Conservation (phyloP, 192 early-diverging fungal species). For the Spizellomyces sp. region DNA sequence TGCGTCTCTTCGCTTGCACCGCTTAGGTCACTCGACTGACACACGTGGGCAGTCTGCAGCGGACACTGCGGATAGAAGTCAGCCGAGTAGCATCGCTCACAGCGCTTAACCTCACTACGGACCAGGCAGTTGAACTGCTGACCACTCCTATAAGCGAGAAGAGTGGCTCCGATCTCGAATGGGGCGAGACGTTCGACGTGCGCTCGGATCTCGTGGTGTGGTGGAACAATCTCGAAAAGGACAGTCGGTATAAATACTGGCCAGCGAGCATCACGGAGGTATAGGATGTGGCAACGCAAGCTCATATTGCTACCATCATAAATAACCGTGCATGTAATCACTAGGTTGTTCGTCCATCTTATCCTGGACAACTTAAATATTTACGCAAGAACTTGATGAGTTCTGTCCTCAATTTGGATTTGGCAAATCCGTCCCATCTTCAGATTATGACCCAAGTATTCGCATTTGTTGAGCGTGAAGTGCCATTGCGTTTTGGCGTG, state of each 20-base stretch:
- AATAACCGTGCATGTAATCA: not conserved
- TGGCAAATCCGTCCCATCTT: conserved; percentile 61
- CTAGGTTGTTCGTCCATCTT: conserved; percentile 62
- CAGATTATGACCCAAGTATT: conserved; percentile 63
- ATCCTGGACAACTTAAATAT: conserved; percentile 72
- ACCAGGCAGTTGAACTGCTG: conserved; percentile 36
- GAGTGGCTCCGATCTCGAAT: conserved; percentile 36
- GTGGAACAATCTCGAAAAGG: conserved; percentile 92
- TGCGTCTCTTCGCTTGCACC: conserved; percentile 11
- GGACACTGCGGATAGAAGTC: conserved; percentile 31
- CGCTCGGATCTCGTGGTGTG: conserved; percentile 76
- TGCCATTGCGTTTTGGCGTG: conserved; percentile 88
- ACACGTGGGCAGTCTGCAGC: conserved; percentile 22
- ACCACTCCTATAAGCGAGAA: conserved; percentile 26
- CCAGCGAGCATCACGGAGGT: conserved; percentile 54
- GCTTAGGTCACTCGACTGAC: not conserved
- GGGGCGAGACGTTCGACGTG: conserved; percentile 75
- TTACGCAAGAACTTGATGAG: conserved; percentile 80
- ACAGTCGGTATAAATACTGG: conserved; percentile 74
- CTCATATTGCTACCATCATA: not conserved
- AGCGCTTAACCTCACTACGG: conserved; percentile 20
- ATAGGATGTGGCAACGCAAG: not conserved
- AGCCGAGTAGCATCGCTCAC: conserved; percentile 23
- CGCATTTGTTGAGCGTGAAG: conserved; percentile 59
- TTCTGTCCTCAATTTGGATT: conserved; percentile 73